A percentile compares a stretch with the other conserved stretches of the same genome.
These are phyloP conservation scores for Podospora conica DNA, from an alignment of 495 filamentous ascomycete species.

Conservation along the genomic window DNA sequence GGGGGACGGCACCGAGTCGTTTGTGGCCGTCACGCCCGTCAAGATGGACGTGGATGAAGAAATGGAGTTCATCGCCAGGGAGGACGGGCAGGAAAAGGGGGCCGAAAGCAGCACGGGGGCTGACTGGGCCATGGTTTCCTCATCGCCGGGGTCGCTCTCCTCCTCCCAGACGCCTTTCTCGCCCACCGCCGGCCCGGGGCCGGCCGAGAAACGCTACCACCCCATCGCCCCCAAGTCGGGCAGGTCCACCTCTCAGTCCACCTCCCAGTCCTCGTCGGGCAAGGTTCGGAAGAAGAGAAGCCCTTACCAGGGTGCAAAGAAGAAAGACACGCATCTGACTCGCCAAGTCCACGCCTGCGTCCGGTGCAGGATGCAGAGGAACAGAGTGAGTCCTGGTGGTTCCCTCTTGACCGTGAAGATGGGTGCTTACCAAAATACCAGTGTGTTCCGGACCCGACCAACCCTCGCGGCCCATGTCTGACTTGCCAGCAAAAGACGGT, in stretches of 20 bases:
- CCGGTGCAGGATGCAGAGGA: constrained; percentile 33
- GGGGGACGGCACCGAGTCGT: constrained; percentile 13
- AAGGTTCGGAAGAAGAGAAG: constrained; percentile 27
- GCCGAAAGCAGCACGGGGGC: constrained; percentile 10
- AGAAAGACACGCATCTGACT: constrained; percentile 28
- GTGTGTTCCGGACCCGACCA: constrained; percentile 31
- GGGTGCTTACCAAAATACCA: constrained; percentile 12
- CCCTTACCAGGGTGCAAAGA: constrained; percentile 24
- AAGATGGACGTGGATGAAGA: constrained; percentile 8
- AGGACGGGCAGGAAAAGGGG: background rate
- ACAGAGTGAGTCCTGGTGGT: constrained; percentile 20
- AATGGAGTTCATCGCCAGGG: constrained; percentile 7
- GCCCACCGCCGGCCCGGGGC: constrained; percentile 4
- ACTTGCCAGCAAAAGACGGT: constrained; percentile 29
- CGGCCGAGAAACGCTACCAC: constrained; percentile 17
- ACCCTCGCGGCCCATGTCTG: constrained; percentile 29
- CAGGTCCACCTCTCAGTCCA: constrained; percentile 8
- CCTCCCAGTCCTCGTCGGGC: constrained; percentile 10
- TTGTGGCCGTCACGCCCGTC: constrained; percentile 11
- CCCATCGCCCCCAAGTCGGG: constrained; percentile 16
- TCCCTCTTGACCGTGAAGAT: background rate
- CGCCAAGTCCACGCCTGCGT: constrained; percentile 32
- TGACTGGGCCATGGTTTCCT: constrained; percentile 20
- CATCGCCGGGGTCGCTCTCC: constrained; percentile 13
- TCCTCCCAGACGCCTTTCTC: constrained; percentile 10